Evolutionary conservation across 2,329 filamentous ascomycete genomes (phyloP).

Genomic region (Sordariomycetes sp.): DNA sequence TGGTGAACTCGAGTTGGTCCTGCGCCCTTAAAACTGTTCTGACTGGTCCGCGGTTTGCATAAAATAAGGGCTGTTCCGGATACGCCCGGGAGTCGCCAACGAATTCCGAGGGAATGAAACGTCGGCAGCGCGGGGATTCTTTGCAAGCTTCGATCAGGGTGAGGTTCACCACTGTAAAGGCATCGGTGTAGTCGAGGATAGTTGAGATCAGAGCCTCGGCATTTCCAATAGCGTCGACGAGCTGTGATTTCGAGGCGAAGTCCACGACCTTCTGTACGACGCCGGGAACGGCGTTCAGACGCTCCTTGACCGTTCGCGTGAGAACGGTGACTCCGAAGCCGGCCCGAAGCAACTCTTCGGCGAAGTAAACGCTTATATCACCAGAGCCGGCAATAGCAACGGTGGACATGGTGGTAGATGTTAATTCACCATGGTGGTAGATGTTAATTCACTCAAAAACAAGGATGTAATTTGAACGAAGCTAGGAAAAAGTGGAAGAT

Average conservation of each 20-base stretch:
- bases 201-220: conserved; percentile 7
- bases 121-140: conserved; percentile 7
- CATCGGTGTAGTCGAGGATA: conserved; percentile 7
- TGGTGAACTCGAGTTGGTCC: conserved; percentile 8
- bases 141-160: conserved; percentile 8
- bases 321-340: conserved; percentile 7
- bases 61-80: conserved; percentile 9
- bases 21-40: conserved; percentile 5
- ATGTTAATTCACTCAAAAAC: background rate
- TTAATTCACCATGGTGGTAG: background rate
- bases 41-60: conserved; percentile 3
- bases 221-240: conserved; percentile 4
- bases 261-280: background rate
- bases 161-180: conserved; percentile 7
- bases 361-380: conserved; percentile 7
- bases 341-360: conserved; percentile 6
- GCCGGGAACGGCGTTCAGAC: background rate
- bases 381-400: conserved; percentile 9
- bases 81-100: conserved; percentile 6
- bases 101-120: conserved; percentile 10
- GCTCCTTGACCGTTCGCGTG: conserved; percentile 6
- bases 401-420: background rate
- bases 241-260: conserved; percentile 3
- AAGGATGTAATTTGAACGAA: no score
- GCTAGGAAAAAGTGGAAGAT: background rate